Conservation (phyloP, 345 rosid genomes). For the Populus euphratica region DNA sequence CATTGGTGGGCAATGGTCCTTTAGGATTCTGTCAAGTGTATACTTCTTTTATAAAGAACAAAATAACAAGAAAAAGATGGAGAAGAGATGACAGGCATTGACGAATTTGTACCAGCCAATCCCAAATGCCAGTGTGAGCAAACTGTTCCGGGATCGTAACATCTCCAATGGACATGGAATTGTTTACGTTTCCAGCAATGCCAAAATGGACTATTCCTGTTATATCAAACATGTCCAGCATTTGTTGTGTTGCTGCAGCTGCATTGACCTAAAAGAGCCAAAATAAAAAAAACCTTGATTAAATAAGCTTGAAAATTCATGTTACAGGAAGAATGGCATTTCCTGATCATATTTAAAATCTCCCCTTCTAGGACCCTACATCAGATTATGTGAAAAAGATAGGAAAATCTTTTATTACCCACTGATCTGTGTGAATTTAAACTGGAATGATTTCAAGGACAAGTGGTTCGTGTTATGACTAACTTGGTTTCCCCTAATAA, state of each 20-base stretch:
- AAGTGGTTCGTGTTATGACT: no score
- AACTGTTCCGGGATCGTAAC: conserved; percentile 46
- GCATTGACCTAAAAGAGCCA: conserved; percentile 41
- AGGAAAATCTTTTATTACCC: no score
- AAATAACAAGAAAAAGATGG: no score
- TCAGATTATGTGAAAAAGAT: no score
- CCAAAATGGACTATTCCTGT: conserved; percentile 50
- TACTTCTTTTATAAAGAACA: background rate
- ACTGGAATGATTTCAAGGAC: no score
- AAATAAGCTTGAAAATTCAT: no score
- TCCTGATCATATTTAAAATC: no score
- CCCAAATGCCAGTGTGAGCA: conserved; percentile 48
- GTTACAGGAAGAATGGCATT: no score
- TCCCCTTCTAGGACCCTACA: no score
- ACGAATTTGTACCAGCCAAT: conserved; percentile 41
- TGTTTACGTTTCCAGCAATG: conserved; percentile 48
- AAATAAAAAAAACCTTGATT: background rate
- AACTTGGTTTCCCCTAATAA: no score
- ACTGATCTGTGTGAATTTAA: no score
- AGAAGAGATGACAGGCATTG: background rate
- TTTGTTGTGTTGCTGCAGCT: conserved; percentile 55
- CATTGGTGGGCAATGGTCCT: conserved; percentile 12
- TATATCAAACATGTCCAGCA: conserved; percentile 41
- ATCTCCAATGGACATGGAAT: conserved; percentile 59
- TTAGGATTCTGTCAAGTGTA: conserved; percentile 30